Conservation (phyloP, 108 stramenopile species). For the Chaetoceros muelleri region DNA sequence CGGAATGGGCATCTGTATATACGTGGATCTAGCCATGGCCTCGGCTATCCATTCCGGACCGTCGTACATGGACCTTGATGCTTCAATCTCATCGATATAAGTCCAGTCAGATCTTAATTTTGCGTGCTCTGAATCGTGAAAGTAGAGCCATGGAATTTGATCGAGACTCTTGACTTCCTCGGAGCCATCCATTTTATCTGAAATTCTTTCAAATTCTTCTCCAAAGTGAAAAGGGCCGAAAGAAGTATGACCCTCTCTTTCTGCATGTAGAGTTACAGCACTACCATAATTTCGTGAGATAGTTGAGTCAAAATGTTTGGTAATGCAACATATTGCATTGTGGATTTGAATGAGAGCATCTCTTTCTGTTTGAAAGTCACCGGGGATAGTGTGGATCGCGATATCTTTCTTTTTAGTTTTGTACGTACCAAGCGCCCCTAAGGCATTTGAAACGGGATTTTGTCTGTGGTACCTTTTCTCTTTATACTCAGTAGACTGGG, state of each 20-base stretch:
- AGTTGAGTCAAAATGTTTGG: conserved; percentile 45
- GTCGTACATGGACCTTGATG: conserved; percentile 10
- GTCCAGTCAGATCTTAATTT: conserved; percentile 17
- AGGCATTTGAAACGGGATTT: conserved; percentile 18
- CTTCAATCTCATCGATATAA: conserved; percentile 17
- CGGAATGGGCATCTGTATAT: not conserved
- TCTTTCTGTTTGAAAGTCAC: conserved; percentile 57
- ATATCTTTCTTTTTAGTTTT: conserved; percentile 6
- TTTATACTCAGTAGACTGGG: conserved; percentile 4
- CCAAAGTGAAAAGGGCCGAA: conserved; percentile 37
- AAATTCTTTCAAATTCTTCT: not conserved
- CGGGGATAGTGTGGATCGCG: conserved; percentile 49
- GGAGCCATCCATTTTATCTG: not conserved
- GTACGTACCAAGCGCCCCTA: not conserved
- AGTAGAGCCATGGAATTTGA: not conserved
- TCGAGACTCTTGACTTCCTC: conserved; percentile 1
- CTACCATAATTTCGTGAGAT: conserved; percentile 22
- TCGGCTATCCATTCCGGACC: conserved; percentile 34
- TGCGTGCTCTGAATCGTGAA: not conserved
- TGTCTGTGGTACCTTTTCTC: conserved; percentile 5
- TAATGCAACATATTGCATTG: conserved; percentile 69
- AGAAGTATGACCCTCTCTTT: conserved; percentile 10
- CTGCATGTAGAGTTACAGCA: not conserved
- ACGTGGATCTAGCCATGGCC: conserved; percentile 26
- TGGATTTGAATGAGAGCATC: conserved; percentile 37